Base-by-base conservation (phyloP, 192 early-diverging fungal species). In the Linnemannia zychae region DNA sequence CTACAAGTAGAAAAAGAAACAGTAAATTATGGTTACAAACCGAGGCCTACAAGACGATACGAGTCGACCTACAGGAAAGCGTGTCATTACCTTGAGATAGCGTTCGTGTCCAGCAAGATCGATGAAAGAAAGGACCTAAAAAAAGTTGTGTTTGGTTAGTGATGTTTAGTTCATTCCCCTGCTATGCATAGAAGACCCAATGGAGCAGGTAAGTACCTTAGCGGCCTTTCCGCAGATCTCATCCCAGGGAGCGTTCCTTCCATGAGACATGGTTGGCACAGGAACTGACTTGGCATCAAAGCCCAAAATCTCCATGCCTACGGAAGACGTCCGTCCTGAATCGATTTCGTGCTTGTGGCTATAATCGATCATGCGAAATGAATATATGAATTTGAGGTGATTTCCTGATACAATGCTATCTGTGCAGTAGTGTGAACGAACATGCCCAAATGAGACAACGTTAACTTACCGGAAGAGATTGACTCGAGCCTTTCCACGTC, bases 61-160 rank as follows among this genome's bases (percentile, higher is more conserved):
- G 0, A 22, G 2, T 6, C 7, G 0, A 20, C 5, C 33, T 15
- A 36, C 36, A 68, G 38, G 7, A 16, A 17, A 50, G n/a, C 50
- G 1, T 50, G 11, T 1, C 5, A 44, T 74, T 81, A 90, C 89
- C 79, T 98, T 98, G 36, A 98, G 89, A 76, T 98, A 98, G 79
- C 96, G 96, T 87, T 98, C 97, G 87, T 98, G 97, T 20, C 97
- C 97, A 38, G 97, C 97, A 66, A 94, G 87, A 88, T 94, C 94
- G 31, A 93, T 87, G 77, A 94, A 93, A 22, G 92, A 85, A 1
- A 88, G 74, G 48, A 85, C 82, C 78, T 80, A 60, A 20, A 11
- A 31, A 52, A 28, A 28, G 66, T 44, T 17, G 33, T 50, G 17
- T 38, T 7, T 47, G 40, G 22, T 15, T 65, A 37, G 17, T 31